Percentiles rank a stretch among this genome's conserved stretches.
Evolutionary conservation across 2,329 filamentous ascomycete genomes (phyloP).

Genomic region (Capronia americana): DNA sequence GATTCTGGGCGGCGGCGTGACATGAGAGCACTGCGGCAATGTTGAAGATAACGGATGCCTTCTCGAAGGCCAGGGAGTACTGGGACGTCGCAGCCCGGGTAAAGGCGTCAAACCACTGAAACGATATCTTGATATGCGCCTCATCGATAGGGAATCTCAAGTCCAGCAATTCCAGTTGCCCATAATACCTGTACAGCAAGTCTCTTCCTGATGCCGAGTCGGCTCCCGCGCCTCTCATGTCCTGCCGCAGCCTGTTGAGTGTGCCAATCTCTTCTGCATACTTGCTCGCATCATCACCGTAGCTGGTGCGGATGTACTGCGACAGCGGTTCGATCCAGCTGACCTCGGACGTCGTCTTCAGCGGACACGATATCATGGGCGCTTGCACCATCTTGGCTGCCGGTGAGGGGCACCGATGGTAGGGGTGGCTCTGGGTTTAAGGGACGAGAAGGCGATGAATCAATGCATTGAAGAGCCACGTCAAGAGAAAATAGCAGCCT

Average conservation of each 20-base stretch:
- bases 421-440: background rate
- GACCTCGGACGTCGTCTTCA: conserved; percentile 95
- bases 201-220: conserved; percentile 94
- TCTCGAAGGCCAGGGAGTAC: conserved; percentile 96
- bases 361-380: conserved; percentile 92
- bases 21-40: conserved; percentile 96
- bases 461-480: conserved; percentile 11
- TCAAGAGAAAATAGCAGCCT: background rate
- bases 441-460: background rate
- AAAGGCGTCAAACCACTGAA: conserved; percentile 99
- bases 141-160: conserved; percentile 96
- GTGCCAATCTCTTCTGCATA: conserved; percentile 95
- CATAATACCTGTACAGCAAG: conserved; percentile 95
- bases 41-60: conserved; percentile 99
- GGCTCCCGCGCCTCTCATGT: conserved; percentile 96
- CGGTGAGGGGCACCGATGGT: background rate
- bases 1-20: conserved; percentile 90
- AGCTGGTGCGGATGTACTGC: conserved; percentile 88
- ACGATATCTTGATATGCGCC: conserved; percentile 98
- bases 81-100: conserved; percentile 97
- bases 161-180: conserved; percentile 92
- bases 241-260: conserved; percentile 92
- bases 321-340: conserved; percentile 96
- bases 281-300: conserved; percentile 94
- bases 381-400: conserved; percentile 73